Evolutionary conservation across 371 early-diverging fungal genomes (phyloP), one percentile per base, ranked within the genome.

Genomic region (Dichotomocladium elegans): DNA sequence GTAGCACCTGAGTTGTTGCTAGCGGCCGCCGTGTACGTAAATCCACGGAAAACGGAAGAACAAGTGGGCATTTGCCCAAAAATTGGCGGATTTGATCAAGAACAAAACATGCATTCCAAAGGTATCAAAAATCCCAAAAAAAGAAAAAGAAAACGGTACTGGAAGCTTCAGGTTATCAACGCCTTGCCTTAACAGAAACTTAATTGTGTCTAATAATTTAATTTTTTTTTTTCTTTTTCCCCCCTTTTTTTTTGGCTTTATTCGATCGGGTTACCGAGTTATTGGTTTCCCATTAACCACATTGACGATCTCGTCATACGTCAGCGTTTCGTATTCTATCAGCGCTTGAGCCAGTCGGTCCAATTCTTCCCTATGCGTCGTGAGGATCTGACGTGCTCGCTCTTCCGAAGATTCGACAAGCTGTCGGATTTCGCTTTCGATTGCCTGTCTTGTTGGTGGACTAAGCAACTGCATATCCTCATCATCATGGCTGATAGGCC

Each of bases 271-370:
- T 15, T 44, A 48, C 31, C 49, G 49, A 34, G 49, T 17, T 31
- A 48, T 31, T 35, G 49, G 49, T 15, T 48, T 48, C 15, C 49
- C 49, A 17, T 15, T n/a, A 25, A 48, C 12, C 19, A 48, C 49
- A 48, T 48, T 35, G n/a, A 48, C 49, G 19, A 48, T 48, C 19
- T 48, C 49, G 24, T 96, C 88, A 44, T 80, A 80, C 34, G 87
- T 81, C 33, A 98, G 69, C 0, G 99, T 98, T 69, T 99, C 99
- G 59, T 91, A 85, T 57, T 94, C 94, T 25, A 97, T 78, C 47
- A 99, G 72, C 4, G 97, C 96, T 54, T 84, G 76, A 14, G 98
- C 97, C 21, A 99, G 74, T n/a, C 87, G 79, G 65, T 95, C 89
- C 19, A 98, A 80, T 66, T 97, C 96, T 34, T 86, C 87, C 43